Evolutionary conservation across 768 basidiomycete species (phyloP), one percentile per base, ranked within the genome.

Genomic region (Panellus pusillus): DNA sequence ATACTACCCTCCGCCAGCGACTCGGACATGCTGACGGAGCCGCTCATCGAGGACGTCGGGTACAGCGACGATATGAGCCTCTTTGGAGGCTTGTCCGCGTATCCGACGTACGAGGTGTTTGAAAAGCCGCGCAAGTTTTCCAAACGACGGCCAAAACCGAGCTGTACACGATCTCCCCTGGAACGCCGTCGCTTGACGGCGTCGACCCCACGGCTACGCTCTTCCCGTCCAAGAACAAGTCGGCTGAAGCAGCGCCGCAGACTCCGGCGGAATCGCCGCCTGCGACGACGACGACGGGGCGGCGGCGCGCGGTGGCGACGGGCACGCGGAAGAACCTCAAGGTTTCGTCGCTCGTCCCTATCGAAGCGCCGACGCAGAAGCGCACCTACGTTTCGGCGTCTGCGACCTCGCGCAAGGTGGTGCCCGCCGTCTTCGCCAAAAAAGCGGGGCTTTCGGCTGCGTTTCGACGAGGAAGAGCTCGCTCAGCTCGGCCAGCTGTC

Each of bases 271-370:
- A 14, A 14, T 38, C 9, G 14, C 50, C 38, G 31, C 40, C 11
- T 20, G n/a, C n/a, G n/a, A 19, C 35, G n/a, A 9, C 37, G 15
- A 24, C 53, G 15, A 35, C 40, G 28, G 38, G 44, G 1, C 47
- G 43, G n/a, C 42, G 44, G n/a, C 57, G 55, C n/a, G 2, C 45
- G 20, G 35, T 36, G 17, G 59, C 51, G 15, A 61, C 56, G 0
- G 84, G 84, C 31, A 84, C 80, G 20, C 81, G 84, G 58, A 81
- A 77, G 64, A 82, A 82, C 65, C 66, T 79, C 37, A 75, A 72
- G 1, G 76, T 82, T 1, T 72, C 71, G 47, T 58, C 76, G 1
- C 74, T 86, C 27, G 75, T 60, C 37, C 53, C 61, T 14, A 41
- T 60, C 35, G 61, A 62, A 18, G 63, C 63, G 14, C 63, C 63